phyloP scores from a whole-genome alignment of 1,139 yeast genomes.

The Starmera stellimalicola region DNA sequence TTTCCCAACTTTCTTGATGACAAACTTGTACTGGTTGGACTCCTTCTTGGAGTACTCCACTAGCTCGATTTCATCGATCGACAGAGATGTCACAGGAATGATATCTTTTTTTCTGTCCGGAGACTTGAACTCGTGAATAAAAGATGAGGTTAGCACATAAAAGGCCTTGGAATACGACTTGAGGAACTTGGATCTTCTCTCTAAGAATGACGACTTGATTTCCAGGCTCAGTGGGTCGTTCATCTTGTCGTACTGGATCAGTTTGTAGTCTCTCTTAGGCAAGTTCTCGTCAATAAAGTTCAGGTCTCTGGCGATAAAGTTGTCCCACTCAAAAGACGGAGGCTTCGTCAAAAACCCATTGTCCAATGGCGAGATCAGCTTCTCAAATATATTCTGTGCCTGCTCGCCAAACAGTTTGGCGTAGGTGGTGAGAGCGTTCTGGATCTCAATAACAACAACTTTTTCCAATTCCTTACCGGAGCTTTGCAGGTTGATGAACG shows the following conservation, averaged over 20 bases:
- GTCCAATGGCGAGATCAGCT: slow-evolving; percentile 56
- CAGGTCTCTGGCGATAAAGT: slow-evolving; percentile 63
- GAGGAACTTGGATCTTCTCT: slow-evolving; percentile 81
- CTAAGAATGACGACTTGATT: slow-evolving; percentile 73
- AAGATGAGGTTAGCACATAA: slow-evolving; percentile 85
- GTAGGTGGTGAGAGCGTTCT: slow-evolving; percentile 66
- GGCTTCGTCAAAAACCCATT: slow-evolving; percentile 71
- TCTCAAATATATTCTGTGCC: slow-evolving; percentile 57
- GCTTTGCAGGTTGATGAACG: slow-evolving; percentile 75
- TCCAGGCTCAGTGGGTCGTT: slow-evolving; percentile 63
- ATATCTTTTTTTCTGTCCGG: slow-evolving; percentile 76
- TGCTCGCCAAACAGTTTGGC: slow-evolving; percentile 62
- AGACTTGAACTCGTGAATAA: slow-evolving; percentile 83
- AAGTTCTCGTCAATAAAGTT: slow-evolving; percentile 70
- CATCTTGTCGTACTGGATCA: slow-evolving; percentile 57
- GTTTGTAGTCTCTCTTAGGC: slow-evolving; percentile 58
- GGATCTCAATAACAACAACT: slow-evolving; percentile 80
- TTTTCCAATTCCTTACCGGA: slow-evolving; percentile 86
- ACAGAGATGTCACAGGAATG: slow-evolving; percentile 79
- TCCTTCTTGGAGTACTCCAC: slow-evolving; percentile 75
- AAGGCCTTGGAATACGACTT: slow-evolving; percentile 85
- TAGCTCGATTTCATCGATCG: slow-evolving; percentile 72
- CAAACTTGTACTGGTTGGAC: slow-evolving; percentile 64
- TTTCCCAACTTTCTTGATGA: slow-evolving; percentile 61
- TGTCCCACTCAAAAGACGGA: slow-evolving; percentile 82